phyloP scores from a whole-genome alignment of 495 filamentous ascomycete genomes.

The Aspergillus cavernicola region DNA sequence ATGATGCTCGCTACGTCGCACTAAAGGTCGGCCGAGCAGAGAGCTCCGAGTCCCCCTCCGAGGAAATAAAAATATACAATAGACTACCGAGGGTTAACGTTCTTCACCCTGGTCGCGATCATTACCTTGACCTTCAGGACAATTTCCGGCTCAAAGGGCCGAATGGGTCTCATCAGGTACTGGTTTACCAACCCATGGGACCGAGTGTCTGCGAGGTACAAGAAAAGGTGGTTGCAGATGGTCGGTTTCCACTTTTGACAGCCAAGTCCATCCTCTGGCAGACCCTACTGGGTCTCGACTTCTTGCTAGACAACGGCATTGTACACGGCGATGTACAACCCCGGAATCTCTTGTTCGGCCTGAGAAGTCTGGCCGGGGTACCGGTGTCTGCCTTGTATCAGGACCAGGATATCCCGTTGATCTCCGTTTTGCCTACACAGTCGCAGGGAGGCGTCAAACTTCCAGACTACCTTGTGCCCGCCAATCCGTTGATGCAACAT shows the following conservation, averaged over 20 bases:
- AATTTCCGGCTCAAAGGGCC: slow-evolving; percentile 42
- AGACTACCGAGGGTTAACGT: no score
- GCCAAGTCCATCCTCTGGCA: slow-evolving; percentile 41
- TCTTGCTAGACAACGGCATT: slow-evolving; percentile 41
- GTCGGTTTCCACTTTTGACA: slow-evolving; percentile 36
- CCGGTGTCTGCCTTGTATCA: no score
- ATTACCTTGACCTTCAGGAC: slow-evolving; percentile 26
- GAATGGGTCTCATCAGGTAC: slow-evolving; percentile 46
- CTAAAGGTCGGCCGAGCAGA: slow-evolving; percentile 29
- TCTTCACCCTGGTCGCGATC: background rate
- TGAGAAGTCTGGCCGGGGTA: no score
- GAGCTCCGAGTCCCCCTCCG: background rate
- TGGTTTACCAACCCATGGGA: slow-evolving; percentile 49
- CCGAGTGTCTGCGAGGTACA: slow-evolving; percentile 24
- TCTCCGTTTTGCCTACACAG: no score
- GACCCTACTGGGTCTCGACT: slow-evolving; percentile 35
- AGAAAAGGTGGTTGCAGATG: no score
- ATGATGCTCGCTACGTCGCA: no score
- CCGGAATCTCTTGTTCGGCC: slow-evolving; percentile 39
- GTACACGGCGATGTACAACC: slow-evolving; percentile 45
- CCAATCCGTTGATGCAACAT: slow-evolving; percentile 21
- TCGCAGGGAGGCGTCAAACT: no score
- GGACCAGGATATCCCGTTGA: no score
- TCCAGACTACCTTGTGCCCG: slow-evolving; percentile 31
- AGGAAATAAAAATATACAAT: no score